Evolutionary conservation across 2,329 filamentous ascomycete species (phyloP).

Genomic region (Aspergillus spinulosporus): DNA sequence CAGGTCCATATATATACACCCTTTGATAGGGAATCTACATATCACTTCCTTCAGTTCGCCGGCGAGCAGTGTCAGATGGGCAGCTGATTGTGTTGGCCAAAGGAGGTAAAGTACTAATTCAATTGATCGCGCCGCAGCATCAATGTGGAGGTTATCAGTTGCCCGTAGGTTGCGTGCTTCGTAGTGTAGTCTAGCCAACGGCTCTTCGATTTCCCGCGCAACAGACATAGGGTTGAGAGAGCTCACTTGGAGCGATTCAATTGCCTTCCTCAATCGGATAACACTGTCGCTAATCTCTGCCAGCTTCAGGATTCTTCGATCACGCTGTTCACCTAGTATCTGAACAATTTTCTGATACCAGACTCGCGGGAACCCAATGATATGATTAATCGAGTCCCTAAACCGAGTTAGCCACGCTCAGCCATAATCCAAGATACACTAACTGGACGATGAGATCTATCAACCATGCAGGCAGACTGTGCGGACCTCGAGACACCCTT

Average conservation of each 20-base stretch:
- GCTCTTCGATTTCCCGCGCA: slow-evolving; percentile 9
- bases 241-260: not conserved
- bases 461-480: slow-evolving; percentile 1
- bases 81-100: not conserved
- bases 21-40: slow-evolving; percentile 1
- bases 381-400: slow-evolving; percentile 12
- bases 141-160: not conserved
- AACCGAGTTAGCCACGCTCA: not conserved
- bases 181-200: slow-evolving; percentile 3
- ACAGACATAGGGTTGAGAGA: not conserved
- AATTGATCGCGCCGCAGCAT: slow-evolving; percentile 7
- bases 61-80: slow-evolving; percentile 9
- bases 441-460: slow-evolving; percentile 9
- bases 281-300: not conserved
- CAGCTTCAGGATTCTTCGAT: not conserved
- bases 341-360: slow-evolving; percentile 6
- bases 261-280: not conserved
- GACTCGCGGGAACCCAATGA: slow-evolving; percentile 6
- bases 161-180: slow-evolving; percentile 4
- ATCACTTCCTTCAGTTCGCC: slow-evolving; percentile 4
- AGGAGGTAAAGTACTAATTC: slow-evolving; percentile 7
- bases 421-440: not conserved
- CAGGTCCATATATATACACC: slow-evolving; percentile 9
- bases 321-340: not conserved
- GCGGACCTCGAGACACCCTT: not conserved